A percentile compares a stretch with the other conserved stretches of the same genome.
phyloP scores from a whole-genome alignment of 2,329 filamentous ascomycete species.

The Phyllosticta capitalensis region DNA sequence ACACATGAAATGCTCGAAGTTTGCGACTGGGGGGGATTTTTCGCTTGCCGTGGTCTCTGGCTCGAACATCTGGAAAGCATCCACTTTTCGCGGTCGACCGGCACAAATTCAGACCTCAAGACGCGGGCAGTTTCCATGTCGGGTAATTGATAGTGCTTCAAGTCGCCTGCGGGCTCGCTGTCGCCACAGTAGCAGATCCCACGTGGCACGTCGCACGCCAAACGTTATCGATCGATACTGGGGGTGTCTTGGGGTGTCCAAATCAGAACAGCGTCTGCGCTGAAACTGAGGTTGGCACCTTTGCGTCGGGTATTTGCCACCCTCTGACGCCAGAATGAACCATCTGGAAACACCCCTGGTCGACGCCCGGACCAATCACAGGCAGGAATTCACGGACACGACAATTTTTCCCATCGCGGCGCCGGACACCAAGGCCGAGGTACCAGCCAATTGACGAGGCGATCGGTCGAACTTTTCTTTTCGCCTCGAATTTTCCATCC shows the following conservation, averaged over 20 bases:
- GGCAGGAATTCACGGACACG: not conserved
- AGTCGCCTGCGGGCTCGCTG: not conserved
- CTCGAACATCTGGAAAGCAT: not conserved
- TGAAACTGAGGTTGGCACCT: not conserved
- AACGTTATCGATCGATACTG: no score
- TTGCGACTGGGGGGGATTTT: not conserved
- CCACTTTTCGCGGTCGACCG: not conserved
- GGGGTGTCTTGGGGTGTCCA: not conserved
- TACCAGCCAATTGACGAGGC: not conserved
- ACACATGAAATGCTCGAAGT: not conserved
- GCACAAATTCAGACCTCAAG: not conserved
- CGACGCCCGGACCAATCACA: not conserved
- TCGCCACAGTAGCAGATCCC: not conserved
- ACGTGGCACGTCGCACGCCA: not conserved
- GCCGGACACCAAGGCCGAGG: not conserved
- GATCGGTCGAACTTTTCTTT: not conserved
- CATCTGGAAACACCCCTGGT: not conserved
- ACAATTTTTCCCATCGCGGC: not conserved
- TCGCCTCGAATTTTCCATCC: not conserved
- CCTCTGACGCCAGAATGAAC: not conserved
- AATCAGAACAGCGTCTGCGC: not conserved
- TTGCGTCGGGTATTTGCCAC: not conserved
- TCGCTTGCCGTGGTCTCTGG: not conserved
- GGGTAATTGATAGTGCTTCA: not conserved
- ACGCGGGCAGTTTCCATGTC: not conserved